Conservation (phyloP, 2,329 filamentous ascomycete species). For the Zymoseptoria passerinii region DNA sequence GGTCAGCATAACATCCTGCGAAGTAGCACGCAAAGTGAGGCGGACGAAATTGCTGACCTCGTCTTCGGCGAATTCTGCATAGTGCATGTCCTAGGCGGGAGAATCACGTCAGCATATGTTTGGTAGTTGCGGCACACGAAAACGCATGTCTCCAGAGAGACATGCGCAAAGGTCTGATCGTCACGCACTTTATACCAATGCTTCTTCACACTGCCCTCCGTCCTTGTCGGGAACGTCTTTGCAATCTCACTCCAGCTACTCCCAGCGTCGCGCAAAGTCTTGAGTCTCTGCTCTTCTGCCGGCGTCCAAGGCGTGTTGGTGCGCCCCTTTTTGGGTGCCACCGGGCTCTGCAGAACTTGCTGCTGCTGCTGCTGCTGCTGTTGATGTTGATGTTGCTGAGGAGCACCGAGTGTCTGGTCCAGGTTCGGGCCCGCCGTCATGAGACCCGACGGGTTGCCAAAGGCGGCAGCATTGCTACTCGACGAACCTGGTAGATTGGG, state of each 20-base stretch:
- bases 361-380: constrained; percentile 18
- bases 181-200: constrained; percentile 88
- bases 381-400: constrained; percentile 7
- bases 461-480: constrained; percentile 23
- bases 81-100: constrained; percentile 79
- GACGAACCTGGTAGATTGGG: constrained; percentile 23
- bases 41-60: constrained; percentile 57
- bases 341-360: constrained; percentile 36
- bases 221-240: constrained; percentile 91
- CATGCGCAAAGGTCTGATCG: not conserved
- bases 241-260: constrained; percentile 98
- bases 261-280: constrained; percentile 86
- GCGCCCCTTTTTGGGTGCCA: constrained; percentile 77
- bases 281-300: constrained; percentile 82
- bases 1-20: constrained; percentile 17
- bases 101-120: constrained; percentile 3
- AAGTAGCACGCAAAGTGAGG: constrained; percentile 26
- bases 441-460: constrained; percentile 22
- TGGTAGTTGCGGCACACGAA: not conserved
- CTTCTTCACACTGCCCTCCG: constrained; percentile 97
- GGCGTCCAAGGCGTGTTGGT: constrained; percentile 99
- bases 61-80: constrained; percentile 95
- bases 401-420: constrained; percentile 18
- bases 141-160: not conserved
- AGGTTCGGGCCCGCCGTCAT: constrained; percentile 15